These are phyloP conservation scores for Coelastrella sp. DNA, from an alignment of 139 green algal species.

Conservation along the genomic window DNA sequence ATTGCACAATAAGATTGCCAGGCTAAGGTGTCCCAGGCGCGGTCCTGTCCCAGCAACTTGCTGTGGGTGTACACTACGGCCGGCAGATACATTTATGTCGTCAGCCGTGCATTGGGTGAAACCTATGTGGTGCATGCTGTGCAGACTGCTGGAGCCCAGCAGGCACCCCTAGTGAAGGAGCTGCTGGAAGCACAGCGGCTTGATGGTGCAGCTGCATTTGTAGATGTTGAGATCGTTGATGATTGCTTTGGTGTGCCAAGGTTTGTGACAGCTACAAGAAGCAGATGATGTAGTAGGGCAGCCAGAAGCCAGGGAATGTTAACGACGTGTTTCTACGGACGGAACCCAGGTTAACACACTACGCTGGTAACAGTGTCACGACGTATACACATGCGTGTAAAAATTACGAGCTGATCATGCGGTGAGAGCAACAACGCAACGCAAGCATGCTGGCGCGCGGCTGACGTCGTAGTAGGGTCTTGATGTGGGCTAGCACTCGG, in stretches of 20 bases:
- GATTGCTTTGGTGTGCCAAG: constrained; percentile 75
- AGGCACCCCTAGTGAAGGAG: constrained; percentile 63
- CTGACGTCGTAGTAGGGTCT: no score
- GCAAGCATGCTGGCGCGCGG: no score
- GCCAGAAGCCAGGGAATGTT: no score
- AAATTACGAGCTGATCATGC: no score
- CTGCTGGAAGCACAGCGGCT: constrained; percentile 44
- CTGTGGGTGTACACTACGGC: neutral
- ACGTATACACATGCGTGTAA: no score
- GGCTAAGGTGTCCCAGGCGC: no score
- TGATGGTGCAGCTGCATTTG: constrained; percentile 52
- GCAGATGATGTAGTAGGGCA: neutral
- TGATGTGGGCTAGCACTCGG: no score
- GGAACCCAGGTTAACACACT: neutral
- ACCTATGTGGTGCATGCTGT: neutral
- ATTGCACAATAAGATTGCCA: no score
- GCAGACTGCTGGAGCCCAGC: constrained; percentile 77
- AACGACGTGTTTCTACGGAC: no score
- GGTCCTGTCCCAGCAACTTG: neutral
- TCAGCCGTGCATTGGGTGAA: neutral
- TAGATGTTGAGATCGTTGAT: constrained; percentile 54
- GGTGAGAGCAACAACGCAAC: no score
- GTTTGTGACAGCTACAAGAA: constrained; percentile 74
- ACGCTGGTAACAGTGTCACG: neutral
- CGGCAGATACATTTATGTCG: neutral